Percentiles rank a stretch among this genome's conserved stretches.
phyloP scores from a whole-genome alignment of 2,329 filamentous ascomycete genomes.

The Fusarium acutatum region DNA sequence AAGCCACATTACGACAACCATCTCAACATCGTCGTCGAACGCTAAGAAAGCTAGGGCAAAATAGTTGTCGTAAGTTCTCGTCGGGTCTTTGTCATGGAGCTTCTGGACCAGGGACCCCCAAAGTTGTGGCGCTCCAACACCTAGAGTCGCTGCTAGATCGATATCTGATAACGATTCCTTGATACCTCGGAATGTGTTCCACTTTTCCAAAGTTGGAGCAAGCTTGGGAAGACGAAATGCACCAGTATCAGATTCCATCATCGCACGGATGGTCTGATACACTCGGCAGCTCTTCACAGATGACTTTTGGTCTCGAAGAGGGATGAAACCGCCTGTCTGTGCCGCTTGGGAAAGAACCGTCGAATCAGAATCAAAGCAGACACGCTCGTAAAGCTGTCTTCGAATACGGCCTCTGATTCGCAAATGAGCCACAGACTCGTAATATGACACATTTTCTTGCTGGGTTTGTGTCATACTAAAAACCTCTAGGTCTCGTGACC shows the following conservation, averaged over 20 bases:
- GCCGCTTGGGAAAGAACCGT: neutral
- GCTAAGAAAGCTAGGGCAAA: conserved; percentile 17
- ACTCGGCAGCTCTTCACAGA: neutral
- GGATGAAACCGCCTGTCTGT: neutral
- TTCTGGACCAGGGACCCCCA: conserved; percentile 53
- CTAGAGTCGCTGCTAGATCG: conserved; percentile 53
- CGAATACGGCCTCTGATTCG: conserved; percentile 9
- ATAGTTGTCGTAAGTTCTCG: neutral
- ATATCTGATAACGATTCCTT: neutral
- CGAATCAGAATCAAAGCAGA: conserved; percentile 4
- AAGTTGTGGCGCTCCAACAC: conserved; percentile 63
- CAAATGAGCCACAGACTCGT: neutral
- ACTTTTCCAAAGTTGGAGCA: neutral
- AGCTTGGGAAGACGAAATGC: neutral
- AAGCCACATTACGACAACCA: conserved; percentile 10
- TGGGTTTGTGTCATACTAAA: conserved; percentile 13
- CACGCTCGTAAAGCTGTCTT: conserved; percentile 27
- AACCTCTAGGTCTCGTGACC: conserved; percentile 42
- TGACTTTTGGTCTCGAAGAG: neutral
- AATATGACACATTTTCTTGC: neutral
- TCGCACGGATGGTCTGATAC: neutral
- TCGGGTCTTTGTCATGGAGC: neutral
- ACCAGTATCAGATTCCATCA: neutral
- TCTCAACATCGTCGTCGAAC: neutral
- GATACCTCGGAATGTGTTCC: neutral